These are phyloP conservation scores for Boletus subcaerulescens DNA, from an alignment of 768 basidiomycete genomes.

Conservation along the genomic window DNA sequence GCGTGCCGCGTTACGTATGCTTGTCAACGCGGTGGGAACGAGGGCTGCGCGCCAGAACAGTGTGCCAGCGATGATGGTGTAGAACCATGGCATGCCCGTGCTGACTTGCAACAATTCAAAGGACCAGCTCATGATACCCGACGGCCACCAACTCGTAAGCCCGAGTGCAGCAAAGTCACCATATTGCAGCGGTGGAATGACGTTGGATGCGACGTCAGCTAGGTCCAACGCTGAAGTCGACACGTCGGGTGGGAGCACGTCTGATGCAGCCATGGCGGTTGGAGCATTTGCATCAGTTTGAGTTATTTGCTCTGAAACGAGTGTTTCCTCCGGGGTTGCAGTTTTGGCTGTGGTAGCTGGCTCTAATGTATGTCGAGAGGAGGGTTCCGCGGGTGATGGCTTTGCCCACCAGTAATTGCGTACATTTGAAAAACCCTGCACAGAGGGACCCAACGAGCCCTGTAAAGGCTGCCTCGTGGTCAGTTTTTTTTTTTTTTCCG, in stretches of 20 bases:
- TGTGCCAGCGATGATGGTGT: conserved; percentile 69
- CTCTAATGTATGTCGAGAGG: conserved; percentile 5
- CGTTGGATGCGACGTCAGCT: conserved; percentile 22
- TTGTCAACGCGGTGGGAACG: conserved; percentile 57
- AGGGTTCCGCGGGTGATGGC: conserved; percentile 4
- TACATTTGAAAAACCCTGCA: conserved; percentile 12
- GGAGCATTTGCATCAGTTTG: not conserved
- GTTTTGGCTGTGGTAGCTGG: not conserved
- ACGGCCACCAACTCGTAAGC: conserved; percentile 62
- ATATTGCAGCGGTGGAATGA: conserved; percentile 54
- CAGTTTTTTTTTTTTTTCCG: not conserved
- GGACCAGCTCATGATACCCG: conserved; percentile 58
- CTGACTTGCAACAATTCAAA: conserved; percentile 68
- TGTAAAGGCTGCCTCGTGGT: conserved; percentile 7
- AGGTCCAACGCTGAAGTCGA: conserved; percentile 6
- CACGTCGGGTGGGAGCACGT: conserved; percentile 5
- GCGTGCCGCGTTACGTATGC: conserved; percentile 52
- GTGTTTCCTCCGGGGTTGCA: not conserved
- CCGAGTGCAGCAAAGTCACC: conserved; percentile 73
- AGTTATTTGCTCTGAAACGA: not conserved
- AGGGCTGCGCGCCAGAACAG: conserved; percentile 58
- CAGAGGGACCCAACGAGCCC: not conserved
- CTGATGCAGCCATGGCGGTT: conserved; percentile 6
- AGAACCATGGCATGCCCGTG: conserved; percentile 78
- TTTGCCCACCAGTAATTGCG: conserved; percentile 36